Conservation (phyloP, 208 protist genomes). For the Sergeia podlipaevii region DNA sequence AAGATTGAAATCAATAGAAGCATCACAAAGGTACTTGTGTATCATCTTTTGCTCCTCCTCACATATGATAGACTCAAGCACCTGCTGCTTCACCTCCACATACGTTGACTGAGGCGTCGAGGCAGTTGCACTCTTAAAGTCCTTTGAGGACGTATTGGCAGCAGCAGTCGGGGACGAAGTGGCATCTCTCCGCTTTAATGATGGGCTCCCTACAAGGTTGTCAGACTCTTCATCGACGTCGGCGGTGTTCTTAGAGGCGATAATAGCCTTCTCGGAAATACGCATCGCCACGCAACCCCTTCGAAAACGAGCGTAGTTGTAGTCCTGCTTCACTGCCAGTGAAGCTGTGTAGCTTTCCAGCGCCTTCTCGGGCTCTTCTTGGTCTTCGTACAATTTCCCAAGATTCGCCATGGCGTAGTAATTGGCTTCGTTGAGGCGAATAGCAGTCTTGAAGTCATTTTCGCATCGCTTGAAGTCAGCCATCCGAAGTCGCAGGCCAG, state of each 20-base stretch:
- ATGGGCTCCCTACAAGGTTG: not conserved
- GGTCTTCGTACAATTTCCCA: slow-evolving; percentile 83
- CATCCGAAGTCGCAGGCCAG: slow-evolving; percentile 65
- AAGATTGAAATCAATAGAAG: slow-evolving; percentile 41
- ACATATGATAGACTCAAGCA: slow-evolving; percentile 16
- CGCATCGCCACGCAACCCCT: slow-evolving; percentile 68
- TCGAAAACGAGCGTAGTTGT: slow-evolving; percentile 66
- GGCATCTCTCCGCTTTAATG: slow-evolving; percentile 14
- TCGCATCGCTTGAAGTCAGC: slow-evolving; percentile 71
- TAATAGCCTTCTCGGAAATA: slow-evolving; percentile 32
- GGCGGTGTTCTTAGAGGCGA: slow-evolving; percentile 4
- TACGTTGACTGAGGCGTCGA: slow-evolving; percentile 10
- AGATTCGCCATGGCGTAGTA: slow-evolving; percentile 92
- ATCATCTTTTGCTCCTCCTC: slow-evolving; percentile 23
- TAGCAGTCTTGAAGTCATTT: slow-evolving; percentile 76
- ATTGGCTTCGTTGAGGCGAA: slow-evolving; percentile 90
- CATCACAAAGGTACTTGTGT: slow-evolving; percentile 16
- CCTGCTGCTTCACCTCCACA: slow-evolving; percentile 38
- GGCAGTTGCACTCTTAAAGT: not conserved
- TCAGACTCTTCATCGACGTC: not conserved
- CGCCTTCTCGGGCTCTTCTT: slow-evolving; percentile 66
- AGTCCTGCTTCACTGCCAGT: slow-evolving; percentile 69
- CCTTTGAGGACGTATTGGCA: no score
- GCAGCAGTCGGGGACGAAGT: not conserved
- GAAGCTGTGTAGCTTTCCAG: slow-evolving; percentile 70